Conservation (phyloP, 176 grass and related monocot species). For the Leersia perrieri region DNA sequence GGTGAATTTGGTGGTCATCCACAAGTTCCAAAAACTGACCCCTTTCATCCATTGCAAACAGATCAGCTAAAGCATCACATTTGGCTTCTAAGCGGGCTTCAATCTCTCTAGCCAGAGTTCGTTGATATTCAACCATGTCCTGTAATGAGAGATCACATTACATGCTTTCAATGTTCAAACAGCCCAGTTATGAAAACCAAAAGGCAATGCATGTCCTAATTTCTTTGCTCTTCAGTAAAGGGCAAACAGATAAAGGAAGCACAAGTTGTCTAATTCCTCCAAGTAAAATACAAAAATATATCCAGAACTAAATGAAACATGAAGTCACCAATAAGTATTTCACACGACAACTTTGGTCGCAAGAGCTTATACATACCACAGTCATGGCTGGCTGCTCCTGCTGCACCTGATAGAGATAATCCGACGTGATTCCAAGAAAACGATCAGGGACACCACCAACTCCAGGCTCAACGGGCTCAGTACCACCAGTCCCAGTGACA, state of each 20-base stretch:
- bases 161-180: not conserved
- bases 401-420: constrained; percentile 90
- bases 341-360: not conserved
- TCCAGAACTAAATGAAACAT: not conserved
- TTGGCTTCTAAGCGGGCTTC: constrained; percentile 91
- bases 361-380: constrained; percentile 48
- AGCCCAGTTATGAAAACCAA: not conserved
- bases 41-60: constrained; percentile 80
- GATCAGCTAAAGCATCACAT: constrained; percentile 82
- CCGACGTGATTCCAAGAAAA: constrained; percentile 83
- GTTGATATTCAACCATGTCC: constrained; percentile 87
- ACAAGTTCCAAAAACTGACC: constrained; percentile 48
- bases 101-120: constrained; percentile 75
- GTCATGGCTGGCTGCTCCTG: constrained; percentile 60
- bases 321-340: not conserved
- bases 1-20: not conserved
- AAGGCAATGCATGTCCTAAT: not conserved
- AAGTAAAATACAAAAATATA: not conserved
- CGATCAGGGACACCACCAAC: constrained; percentile 79
- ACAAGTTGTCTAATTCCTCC: not conserved
- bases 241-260: not conserved
- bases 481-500: constrained; percentile 24
- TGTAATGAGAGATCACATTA: constrained; percentile 36
- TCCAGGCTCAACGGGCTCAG: constrained; percentile 56
- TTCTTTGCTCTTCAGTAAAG: not conserved